Evolutionary conservation across 305 asterid genomes (phyloP).

Genomic region (Fraxinus sp.): DNA sequence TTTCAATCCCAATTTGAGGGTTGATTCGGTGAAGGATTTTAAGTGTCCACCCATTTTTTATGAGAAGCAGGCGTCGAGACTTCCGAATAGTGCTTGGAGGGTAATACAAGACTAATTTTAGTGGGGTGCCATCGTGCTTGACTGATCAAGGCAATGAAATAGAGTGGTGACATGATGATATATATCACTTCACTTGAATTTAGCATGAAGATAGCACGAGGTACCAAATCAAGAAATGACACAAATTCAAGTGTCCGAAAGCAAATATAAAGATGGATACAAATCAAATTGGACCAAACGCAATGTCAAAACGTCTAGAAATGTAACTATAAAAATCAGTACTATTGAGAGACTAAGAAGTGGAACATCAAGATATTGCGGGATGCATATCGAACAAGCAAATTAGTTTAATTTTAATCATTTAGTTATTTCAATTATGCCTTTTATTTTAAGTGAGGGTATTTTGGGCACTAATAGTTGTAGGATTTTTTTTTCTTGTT

Average conservation of each 20-base stretch:
- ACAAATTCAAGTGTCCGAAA: neutral
- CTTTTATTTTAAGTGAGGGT: neutral
- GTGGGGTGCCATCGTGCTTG: neutral
- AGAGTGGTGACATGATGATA: neutral
- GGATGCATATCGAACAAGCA: neutral
- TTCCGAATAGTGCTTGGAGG: neutral
- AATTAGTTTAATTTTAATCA: neutral
- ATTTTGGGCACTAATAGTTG: neutral
- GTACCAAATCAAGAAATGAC: neutral
- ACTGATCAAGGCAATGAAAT: neutral
- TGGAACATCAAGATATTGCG: neutral
- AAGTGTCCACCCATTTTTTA: neutral
- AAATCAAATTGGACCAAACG: neutral
- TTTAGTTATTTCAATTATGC: neutral
- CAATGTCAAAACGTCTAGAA: neutral
- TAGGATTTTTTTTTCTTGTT: neutral
- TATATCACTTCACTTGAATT: neutral
- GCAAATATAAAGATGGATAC: neutral
- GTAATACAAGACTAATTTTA: neutral
- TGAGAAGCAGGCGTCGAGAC: neutral
- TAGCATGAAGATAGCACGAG: neutral
- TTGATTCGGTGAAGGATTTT: neutral
- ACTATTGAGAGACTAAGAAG: neutral
- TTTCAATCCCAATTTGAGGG: neutral
- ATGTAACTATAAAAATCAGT: neutral